Conservation (phyloP, 2,329 filamentous ascomycete genomes). For the Penicillium sp. region DNA sequence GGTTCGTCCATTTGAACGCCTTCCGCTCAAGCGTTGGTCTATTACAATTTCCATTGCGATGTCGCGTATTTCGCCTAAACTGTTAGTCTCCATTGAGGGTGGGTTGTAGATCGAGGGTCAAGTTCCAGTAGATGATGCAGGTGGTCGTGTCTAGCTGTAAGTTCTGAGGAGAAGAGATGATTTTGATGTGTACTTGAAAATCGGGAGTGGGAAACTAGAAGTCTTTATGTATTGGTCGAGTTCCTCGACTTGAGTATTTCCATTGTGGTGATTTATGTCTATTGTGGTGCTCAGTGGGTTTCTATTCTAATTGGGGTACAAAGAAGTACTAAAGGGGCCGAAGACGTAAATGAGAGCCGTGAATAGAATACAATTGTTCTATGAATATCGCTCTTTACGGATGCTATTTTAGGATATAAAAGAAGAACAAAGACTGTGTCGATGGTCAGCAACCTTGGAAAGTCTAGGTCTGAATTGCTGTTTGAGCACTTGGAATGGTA, state of each 20-base stretch:
- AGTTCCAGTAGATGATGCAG: background rate
- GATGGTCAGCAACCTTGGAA: background rate
- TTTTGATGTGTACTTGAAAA: background rate
- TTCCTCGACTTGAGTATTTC: background rate
- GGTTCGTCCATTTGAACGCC: background rate
- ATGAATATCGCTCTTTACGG: background rate
- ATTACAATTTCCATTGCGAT: background rate
- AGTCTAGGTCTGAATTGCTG: background rate
- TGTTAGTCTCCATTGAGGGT: no score
- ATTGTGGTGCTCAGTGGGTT: background rate
- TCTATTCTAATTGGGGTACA: background rate
- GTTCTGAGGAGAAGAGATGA: background rate
- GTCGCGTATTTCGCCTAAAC: background rate
- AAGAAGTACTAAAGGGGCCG: background rate
- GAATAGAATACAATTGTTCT: background rate
- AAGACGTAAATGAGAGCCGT: background rate
- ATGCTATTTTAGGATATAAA: background rate
- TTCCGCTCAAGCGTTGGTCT: background rate
- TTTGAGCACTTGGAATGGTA: background rate
- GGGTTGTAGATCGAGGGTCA: background rate
- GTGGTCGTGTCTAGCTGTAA: background rate
- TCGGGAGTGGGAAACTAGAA: background rate
- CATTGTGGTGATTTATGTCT: background rate
- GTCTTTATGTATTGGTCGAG: background rate
- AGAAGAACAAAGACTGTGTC: background rate